Evolutionary conservation across 176 grass and related monocot genomes (phyloP).

Genomic region (Eragrostis curvula): DNA sequence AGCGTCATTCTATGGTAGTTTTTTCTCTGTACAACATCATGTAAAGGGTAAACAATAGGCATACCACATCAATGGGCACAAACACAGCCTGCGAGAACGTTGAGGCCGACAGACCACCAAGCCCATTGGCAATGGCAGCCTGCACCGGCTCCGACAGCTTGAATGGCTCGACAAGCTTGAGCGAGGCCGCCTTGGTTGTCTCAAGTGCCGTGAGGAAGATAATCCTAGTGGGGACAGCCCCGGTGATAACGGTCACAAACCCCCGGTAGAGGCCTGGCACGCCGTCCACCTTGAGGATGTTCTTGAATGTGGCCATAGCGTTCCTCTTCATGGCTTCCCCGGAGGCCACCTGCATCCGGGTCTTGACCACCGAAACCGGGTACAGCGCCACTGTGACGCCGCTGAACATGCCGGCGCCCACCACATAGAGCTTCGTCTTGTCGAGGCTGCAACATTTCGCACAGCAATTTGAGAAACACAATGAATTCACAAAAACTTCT

Average conservation of each 20-base stretch:
- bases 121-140: conserved; percentile 85
- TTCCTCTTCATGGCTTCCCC: conserved; percentile 82
- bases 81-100: conserved; percentile 84
- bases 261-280: conserved; percentile 83
- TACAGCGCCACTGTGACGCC: conserved; percentile 80
- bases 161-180: conserved; percentile 69
- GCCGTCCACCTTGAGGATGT: conserved; percentile 82
- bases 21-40: conserved; percentile 10
- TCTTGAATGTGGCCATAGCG: conserved; percentile 72
- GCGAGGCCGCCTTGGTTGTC: conserved; percentile 77
- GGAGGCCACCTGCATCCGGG: conserved; percentile 93
- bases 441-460: conserved; percentile 74
- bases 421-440: conserved; percentile 92
- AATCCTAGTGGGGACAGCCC: conserved; percentile 89
- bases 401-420: conserved; percentile 89
- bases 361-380: conserved; percentile 95
- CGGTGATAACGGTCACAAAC: conserved; percentile 83
- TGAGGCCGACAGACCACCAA: conserved; percentile 77
- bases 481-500: background rate
- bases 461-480: conserved; percentile 20
- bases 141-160: conserved; percentile 74
- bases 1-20: background rate
- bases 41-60: background rate
- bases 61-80: conserved; percentile 99
- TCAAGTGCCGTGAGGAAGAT: conserved; percentile 87